A percentile compares a stretch with the other conserved stretches of the same genome.
Evolutionary conservation across 352 stramenopile species (phyloP).

Genomic region (Globisporangium nunn): DNA sequence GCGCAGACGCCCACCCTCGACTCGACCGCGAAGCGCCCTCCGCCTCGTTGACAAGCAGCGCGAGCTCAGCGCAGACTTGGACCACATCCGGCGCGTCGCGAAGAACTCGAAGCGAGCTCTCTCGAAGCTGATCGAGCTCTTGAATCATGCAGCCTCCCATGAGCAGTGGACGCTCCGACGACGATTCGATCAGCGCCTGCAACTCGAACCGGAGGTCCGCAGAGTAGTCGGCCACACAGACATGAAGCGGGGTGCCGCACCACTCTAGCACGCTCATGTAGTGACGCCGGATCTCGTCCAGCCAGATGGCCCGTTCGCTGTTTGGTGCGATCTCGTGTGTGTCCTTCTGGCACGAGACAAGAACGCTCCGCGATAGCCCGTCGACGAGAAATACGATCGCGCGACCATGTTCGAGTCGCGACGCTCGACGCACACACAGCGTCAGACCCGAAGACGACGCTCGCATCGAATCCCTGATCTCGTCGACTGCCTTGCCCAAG

Average conservation of each 20-base stretch:
- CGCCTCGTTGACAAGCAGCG: conserved; percentile 11
- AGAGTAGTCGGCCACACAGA: conserved; percentile 8
- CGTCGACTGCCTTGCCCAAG: neutral
- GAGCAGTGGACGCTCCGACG: neutral
- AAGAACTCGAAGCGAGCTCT: neutral
- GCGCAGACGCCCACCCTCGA: neutral
- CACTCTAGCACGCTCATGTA: conserved; percentile 4
- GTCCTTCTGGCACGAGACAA: conserved; percentile 9
- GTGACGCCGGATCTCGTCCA: conserved; percentile 3
- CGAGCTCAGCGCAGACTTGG: conserved; percentile 5
- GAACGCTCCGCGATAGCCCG: neutral
- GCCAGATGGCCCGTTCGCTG: neutral
- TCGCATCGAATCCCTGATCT: neutral
- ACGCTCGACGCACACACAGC: conserved; percentile 5
- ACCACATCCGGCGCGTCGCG: neutral
- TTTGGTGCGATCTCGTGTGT: neutral
- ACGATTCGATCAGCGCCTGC: neutral
- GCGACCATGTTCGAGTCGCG: neutral
- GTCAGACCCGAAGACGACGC: conserved; percentile 3
- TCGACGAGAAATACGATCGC: conserved; percentile 13
- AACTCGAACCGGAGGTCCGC: conserved; percentile 1
- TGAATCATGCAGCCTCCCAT: conserved; percentile 9
- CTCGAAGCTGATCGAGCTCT: neutral
- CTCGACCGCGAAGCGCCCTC: neutral
- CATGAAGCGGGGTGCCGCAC: conserved; percentile 5